Evolutionary conservation across 2,329 filamentous ascomycete species (phyloP).

Genomic region (Mycogone perniciosa): DNA sequence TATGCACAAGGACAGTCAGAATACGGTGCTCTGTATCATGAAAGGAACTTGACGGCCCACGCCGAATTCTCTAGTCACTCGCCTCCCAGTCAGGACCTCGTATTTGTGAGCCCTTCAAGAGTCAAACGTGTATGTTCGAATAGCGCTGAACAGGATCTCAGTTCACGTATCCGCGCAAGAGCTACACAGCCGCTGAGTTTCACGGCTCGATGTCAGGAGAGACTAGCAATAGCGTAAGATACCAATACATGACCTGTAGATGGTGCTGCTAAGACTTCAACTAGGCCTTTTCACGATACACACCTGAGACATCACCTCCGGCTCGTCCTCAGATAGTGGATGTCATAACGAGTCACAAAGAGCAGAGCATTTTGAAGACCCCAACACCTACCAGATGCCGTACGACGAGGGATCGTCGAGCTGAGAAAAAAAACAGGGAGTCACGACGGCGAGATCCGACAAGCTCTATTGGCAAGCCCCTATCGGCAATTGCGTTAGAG

Average conservation of each 20-base stretch:
- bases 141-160: neutral
- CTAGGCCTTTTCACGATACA: neutral
- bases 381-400: neutral
- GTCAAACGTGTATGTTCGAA: no score
- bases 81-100: neutral
- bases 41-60: neutral
- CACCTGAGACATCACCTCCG: neutral
- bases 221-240: neutral
- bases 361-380: neutral
- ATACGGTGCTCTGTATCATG: neutral
- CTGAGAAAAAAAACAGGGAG: conserved; percentile 23
- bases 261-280: neutral
- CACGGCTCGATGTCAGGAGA: neutral
- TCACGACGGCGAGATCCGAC: conserved; percentile 25
- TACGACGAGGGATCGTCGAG: conserved; percentile 12
- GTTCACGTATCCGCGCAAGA: neutral
- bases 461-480: conserved; percentile 38
- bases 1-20: neutral
- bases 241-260: neutral
- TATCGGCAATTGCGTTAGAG: conserved; percentile 64
- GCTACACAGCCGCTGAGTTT: neutral
- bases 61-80: neutral
- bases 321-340: neutral
- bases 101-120: neutral
- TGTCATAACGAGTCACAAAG: neutral